Percentiles rank a stretch among this genome's conserved stretches.
Evolutionary conservation across 1,139 yeast species (phyloP).

Genomic region (Saccharomyces hybrid): DNA sequence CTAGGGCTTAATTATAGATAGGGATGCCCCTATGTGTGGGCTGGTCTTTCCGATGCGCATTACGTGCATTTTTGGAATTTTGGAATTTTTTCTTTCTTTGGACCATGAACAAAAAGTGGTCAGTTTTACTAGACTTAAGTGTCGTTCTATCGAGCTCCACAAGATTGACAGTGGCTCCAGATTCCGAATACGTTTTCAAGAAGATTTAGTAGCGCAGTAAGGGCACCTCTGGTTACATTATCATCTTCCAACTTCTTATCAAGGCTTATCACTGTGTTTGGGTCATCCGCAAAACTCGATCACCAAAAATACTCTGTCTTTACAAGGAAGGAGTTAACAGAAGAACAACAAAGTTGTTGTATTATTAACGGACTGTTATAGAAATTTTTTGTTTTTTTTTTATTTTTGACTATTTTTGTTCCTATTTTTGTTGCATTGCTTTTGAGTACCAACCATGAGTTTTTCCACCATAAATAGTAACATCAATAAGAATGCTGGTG

Average conservation of each 20-base stretch:
- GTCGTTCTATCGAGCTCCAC: neutral
- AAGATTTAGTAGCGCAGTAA: neutral
- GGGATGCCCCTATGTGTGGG: neutral
- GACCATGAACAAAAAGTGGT: neutral
- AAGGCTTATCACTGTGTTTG: neutral
- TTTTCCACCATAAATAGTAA: neutral
- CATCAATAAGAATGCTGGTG: slow-evolving; percentile 4
- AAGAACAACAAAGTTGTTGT: neutral
- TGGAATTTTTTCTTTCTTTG: neutral
- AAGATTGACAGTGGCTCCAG: neutral
- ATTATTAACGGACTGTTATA: neutral
- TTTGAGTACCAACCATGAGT: neutral
- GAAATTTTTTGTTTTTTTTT: neutral
- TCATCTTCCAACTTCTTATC: neutral
- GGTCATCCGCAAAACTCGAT: neutral
- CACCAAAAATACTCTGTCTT: neutral
- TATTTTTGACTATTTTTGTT: neutral
- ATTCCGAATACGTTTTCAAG: neutral
- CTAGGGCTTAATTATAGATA: neutral
- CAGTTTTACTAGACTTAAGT: neutral
- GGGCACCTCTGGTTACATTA: neutral
- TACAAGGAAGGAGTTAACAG: neutral
- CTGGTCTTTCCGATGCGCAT: neutral
- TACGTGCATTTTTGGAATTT: neutral
- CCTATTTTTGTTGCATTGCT: neutral